phyloP scores from a whole-genome alignment of 2,329 filamentous ascomycete species.

The Aspergillus jensenii region DNA sequence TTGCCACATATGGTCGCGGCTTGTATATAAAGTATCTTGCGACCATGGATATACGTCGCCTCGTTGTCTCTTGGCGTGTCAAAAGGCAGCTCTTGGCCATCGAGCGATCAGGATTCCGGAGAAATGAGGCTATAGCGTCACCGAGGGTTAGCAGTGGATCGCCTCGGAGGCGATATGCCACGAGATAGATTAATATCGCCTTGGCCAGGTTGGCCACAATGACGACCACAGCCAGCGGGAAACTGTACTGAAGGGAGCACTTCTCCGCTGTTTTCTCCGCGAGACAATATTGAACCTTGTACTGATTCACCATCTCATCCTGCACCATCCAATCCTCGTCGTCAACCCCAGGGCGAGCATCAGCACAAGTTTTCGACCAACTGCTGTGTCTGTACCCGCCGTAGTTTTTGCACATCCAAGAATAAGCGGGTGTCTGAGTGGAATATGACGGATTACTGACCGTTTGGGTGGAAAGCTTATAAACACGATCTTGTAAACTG shows the following conservation, averaged over 20 bases:
- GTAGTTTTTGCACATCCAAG: conserved; percentile 3
- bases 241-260: conserved; percentile 20
- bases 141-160: no score
- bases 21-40: background rate
- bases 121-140: no score
- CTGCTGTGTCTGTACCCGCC: no score
- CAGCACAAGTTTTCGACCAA: background rate
- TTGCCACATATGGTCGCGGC: background rate
- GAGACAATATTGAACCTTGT: conserved; percentile 10
- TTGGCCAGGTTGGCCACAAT: conserved; percentile 19
- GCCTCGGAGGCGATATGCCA: background rate
- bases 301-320: background rate
- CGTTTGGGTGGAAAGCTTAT: background rate
- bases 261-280: conserved; percentile 18
- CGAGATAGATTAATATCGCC: background rate
- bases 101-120: no score
- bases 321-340: background rate
- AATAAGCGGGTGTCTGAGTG: background rate
- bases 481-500: no score
- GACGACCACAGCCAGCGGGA: conserved; percentile 17
- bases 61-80: no score
- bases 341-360: no score
- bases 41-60: no score
- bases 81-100: no score
- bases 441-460: background rate